Percentiles rank a stretch among this genome's conserved stretches.
Conservation (phyloP, 345 rosid species). For the Moringa oleifera region DNA sequence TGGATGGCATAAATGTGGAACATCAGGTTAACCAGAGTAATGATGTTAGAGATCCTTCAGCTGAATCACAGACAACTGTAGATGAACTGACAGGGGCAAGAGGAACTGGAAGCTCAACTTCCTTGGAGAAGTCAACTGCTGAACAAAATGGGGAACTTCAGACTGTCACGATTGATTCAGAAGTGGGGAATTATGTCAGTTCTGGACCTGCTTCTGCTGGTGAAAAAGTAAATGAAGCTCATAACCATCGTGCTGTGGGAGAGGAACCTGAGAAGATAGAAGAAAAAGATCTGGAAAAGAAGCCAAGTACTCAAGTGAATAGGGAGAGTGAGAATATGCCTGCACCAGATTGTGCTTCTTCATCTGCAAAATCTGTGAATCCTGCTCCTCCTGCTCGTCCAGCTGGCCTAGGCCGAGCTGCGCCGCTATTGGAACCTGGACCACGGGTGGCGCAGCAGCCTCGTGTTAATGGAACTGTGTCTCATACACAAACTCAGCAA, state of each 20-base stretch:
- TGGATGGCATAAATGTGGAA: background rate
- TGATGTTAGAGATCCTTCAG: slow-evolving; percentile 15
- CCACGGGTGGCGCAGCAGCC: slow-evolving; percentile 65
- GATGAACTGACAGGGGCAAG: slow-evolving; percentile 20
- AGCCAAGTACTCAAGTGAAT: slow-evolving; percentile 19
- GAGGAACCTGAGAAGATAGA: slow-evolving; percentile 29
- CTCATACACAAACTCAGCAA: slow-evolving; percentile 58
- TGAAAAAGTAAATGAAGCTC: slow-evolving; percentile 25
- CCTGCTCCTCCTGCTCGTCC: slow-evolving; percentile 58
- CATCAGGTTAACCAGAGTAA: slow-evolving; percentile 12
- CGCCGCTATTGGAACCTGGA: slow-evolving; percentile 74
- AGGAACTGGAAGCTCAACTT: slow-evolving; percentile 16
- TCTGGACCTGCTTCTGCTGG: slow-evolving; percentile 22
- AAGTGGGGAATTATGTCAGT: slow-evolving; percentile 16
- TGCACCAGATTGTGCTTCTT: slow-evolving; percentile 22
- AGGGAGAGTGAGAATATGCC: slow-evolving; percentile 23
- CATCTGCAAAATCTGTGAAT: slow-evolving; percentile 36
- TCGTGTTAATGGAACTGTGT: slow-evolving; percentile 67
- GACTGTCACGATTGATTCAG: slow-evolving; percentile 14
- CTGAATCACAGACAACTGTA: slow-evolving; percentile 6
- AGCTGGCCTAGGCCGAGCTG: slow-evolving; percentile 90
- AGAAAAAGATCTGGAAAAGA: slow-evolving; percentile 20
- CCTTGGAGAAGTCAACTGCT: slow-evolving; percentile 20
- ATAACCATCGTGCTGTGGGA: slow-evolving; percentile 18
- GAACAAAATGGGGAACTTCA: slow-evolving; percentile 26